These are phyloP conservation scores for Eutrema yunnanense DNA, from an alignment of 345 rosid species.

Conservation along the genomic window DNA sequence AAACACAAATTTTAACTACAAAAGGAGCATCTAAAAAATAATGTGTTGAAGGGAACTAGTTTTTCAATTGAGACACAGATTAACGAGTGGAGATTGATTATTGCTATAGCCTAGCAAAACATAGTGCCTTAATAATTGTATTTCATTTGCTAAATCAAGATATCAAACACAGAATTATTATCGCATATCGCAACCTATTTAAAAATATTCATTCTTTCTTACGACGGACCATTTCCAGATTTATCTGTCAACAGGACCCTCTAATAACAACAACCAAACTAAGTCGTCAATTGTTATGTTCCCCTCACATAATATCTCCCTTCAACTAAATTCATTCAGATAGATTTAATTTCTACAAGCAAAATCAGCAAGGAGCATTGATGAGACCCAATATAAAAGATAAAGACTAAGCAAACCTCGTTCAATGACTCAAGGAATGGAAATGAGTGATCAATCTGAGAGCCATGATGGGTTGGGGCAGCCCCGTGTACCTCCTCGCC, in stretches of 20 bases:
- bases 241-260: not conserved
- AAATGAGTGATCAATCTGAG: constrained; percentile 66
- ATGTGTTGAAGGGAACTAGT: not conserved
- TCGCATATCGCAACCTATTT: too few species aligned
- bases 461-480: constrained; percentile 54
- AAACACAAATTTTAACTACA: not conserved
- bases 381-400: not conserved
- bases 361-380: not conserved
- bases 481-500: constrained; percentile 69
- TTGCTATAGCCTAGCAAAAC: not conserved
- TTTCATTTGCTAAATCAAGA: too few species aligned
- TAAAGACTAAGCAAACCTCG: constrained; percentile 48
- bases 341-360: not conserved
- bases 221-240: not conserved
- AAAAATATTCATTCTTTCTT: not conserved
- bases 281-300: not conserved
- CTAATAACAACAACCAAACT: not conserved
- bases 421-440: constrained; percentile 91
- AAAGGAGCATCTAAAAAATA: not conserved
- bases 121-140: not conserved
- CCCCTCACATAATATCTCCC: not conserved
- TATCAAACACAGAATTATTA: not conserved
- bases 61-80: not conserved
- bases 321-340: not conserved
- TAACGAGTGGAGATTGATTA: not conserved